These are phyloP conservation scores for Drosera capensis DNA, from an alignment of 148 eudicot species.

Conservation along the genomic window DNA sequence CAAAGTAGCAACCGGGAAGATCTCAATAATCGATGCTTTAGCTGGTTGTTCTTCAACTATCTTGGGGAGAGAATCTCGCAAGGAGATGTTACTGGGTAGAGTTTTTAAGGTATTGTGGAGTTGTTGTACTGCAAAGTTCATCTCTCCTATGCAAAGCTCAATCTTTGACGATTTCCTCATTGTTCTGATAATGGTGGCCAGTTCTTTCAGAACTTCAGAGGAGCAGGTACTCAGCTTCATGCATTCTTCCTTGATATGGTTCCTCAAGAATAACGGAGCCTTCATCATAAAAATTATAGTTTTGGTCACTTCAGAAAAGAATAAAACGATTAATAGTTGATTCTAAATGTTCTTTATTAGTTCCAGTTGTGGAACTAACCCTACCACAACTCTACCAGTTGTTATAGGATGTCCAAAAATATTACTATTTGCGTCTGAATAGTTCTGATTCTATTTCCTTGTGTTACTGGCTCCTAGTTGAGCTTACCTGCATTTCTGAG, in stretches of 20 bases:
- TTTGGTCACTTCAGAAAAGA: neutral
- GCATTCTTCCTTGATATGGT: conserved; percentile 31
- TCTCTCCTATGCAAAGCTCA: conserved; percentile 29
- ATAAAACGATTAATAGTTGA: neutral
- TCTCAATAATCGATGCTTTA: conserved; percentile 26
- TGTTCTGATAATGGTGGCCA: conserved; percentile 30
- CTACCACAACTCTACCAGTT: too few species aligned
- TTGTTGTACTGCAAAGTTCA: conserved; percentile 45
- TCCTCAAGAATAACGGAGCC: conserved; percentile 44
- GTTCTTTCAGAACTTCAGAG: conserved; percentile 45
- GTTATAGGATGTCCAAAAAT: too few species aligned
- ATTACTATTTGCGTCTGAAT: too few species aligned
- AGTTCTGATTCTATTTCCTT: too few species aligned
- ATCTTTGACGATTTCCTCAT: conserved; percentile 39
- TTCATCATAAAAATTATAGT: conserved; percentile 7
- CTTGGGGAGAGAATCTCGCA: neutral
- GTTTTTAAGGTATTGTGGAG: conserved; percentile 47
- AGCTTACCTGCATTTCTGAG: neutral
- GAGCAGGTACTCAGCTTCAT: conserved; percentile 30
- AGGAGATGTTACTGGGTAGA: conserved; percentile 19
- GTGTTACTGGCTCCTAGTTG: neutral
- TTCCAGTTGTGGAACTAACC: too few species aligned
- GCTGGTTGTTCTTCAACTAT: conserved; percentile 2
- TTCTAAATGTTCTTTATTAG: neutral
- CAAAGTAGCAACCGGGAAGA: conserved; percentile 54